Evolutionary conservation across 75 land plant genomes (phyloP).

Genomic region (Cupressus sempervirens): DNA sequence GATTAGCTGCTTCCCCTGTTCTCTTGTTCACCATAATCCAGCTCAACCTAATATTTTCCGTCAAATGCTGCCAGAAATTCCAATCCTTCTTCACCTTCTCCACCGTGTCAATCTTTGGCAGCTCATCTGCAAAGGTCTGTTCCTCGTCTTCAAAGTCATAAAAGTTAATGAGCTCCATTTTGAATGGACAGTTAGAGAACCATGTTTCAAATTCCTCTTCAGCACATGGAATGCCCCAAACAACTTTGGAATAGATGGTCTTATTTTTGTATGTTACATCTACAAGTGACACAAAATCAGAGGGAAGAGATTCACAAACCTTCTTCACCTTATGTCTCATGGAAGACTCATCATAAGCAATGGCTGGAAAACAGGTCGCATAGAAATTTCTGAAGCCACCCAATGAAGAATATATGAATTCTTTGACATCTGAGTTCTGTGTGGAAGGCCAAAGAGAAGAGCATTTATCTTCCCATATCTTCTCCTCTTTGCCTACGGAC

Average conservation of each 20-base stretch:
- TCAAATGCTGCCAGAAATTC: slow-evolving; percentile 14
- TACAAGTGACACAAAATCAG: slow-evolving; percentile 66
- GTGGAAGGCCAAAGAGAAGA: slow-evolving; percentile 70
- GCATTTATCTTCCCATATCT: slow-evolving; percentile 66
- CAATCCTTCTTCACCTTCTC: slow-evolving; percentile 22
- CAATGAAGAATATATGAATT: slow-evolving; percentile 35
- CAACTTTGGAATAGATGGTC: slow-evolving; percentile 46
- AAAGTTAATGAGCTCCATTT: slow-evolving; percentile 38
- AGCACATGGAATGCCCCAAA: slow-evolving; percentile 61
- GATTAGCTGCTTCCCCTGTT: too few species aligned
- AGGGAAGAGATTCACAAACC: slow-evolving; percentile 27
- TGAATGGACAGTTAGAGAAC: slow-evolving; percentile 79
- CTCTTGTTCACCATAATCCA: too few species aligned
- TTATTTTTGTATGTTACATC: slow-evolving; percentile 65
- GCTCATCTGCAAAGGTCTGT: neutral
- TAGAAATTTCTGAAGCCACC: slow-evolving; percentile 66
- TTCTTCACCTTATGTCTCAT: slow-evolving; percentile 37
- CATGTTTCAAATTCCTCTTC: slow-evolving; percentile 46
- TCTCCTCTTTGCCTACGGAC: slow-evolving; percentile 47
- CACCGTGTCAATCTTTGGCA: neutral
- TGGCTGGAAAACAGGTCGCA: slow-evolving; percentile 23
- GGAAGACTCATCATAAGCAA: slow-evolving; percentile 14
- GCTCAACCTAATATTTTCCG: too few species aligned
- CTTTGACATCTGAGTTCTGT: slow-evolving; percentile 36
- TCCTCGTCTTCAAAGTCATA: slow-evolving; percentile 18